Base-by-base conservation (phyloP, 805 yeast genomes). In the Saccharomycopsis fodiens region DNA sequence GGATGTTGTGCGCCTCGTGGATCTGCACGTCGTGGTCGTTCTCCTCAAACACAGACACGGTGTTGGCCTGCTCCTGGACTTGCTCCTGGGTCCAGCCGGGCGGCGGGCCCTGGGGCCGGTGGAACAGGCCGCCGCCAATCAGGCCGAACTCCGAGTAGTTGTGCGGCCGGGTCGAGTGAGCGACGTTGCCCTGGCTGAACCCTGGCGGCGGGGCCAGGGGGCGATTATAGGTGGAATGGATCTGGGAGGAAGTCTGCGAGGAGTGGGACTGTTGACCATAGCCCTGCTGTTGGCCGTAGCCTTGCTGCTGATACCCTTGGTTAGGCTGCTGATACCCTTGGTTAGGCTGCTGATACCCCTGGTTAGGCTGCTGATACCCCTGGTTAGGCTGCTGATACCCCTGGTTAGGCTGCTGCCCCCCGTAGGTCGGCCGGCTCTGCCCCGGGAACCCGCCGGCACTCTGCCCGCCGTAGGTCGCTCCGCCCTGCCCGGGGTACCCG, bases 81-180 rank as follows among this genome's bases (percentile, higher is more conserved):
- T 47, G 52, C 29, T 41, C 43, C 22, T 46, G 49, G 15, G 48
- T 27, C 48, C 47, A 44, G 8, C 49, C 48, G 40, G 55, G 55
- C 8, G 59, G 48, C 13, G 54, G 48, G 7, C 54, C 54, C 23
- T 39, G 21, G 16, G 52, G 46, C 35, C 52, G 42, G 31, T 48
- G 52, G 35, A 50, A 37, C 66, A 7, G 19, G 8, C 36, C 36
- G 5, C 36, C 36, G 5, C 36, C 36, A 5, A 32, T 6, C 20
- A 19, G 15, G 5, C 46, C 46, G 25, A 43, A 43, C 22, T 35
- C 35, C 7, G 30, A 20, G 20, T 43, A 43, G 35, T 35, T 35
- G 45, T 35, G 46, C 1, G 46, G 41, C 10, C 43, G n/a, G 36
- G 43, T 40, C 15, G 19, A 16, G 22, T 40, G 43, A 16, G 43